Percentiles rank a stretch among this genome's conserved stretches.
Evolutionary conservation across 148 eudicot species (phyloP).

Genomic region (Polygonum aviculare): DNA sequence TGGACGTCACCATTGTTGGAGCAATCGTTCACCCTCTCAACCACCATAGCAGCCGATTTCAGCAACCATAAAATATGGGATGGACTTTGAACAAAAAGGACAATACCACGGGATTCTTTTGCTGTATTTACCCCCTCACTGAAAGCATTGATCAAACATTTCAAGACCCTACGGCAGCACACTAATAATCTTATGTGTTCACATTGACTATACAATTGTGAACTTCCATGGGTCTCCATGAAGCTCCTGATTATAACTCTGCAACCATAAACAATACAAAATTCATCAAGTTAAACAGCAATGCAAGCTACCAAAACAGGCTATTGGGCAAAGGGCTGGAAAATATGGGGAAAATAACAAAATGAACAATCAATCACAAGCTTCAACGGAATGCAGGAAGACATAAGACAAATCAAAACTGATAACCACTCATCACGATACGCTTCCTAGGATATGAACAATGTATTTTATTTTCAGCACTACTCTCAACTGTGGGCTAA

Average conservation of each 20-base stretch:
- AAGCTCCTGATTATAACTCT: conserved; percentile 62
- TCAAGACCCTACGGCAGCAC: conserved; percentile 63
- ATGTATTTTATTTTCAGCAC: not conserved
- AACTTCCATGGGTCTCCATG: conserved; percentile 26
- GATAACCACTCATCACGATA: not conserved
- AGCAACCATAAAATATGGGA: conserved; percentile 52
- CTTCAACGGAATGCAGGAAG: not conserved
- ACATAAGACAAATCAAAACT: not conserved
- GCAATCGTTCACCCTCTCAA: conserved; percentile 22
- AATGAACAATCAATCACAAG: not conserved
- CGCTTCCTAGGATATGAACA: not conserved
- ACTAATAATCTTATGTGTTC: conserved; percentile 53
- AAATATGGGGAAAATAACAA: not conserved
- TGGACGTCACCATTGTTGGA: conserved; percentile 27
- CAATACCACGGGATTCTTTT: conserved; percentile 23
- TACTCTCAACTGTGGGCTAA: not conserved
- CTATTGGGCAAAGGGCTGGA: not conserved
- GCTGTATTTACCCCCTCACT: conserved; percentile 36
- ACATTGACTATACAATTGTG: conserved; percentile 18
- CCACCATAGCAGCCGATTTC: conserved; percentile 45
- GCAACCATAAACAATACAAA: conserved; percentile 26
- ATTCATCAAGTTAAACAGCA: conserved; percentile 1
- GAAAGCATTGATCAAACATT: conserved; percentile 33
- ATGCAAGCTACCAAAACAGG: not conserved
- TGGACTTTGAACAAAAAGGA: conserved; percentile 29